Percentiles rank a stretch among this genome's conserved stretches.
phyloP scores from a whole-genome alignment of 805 yeast species.

The Candida glaebosa region DNA sequence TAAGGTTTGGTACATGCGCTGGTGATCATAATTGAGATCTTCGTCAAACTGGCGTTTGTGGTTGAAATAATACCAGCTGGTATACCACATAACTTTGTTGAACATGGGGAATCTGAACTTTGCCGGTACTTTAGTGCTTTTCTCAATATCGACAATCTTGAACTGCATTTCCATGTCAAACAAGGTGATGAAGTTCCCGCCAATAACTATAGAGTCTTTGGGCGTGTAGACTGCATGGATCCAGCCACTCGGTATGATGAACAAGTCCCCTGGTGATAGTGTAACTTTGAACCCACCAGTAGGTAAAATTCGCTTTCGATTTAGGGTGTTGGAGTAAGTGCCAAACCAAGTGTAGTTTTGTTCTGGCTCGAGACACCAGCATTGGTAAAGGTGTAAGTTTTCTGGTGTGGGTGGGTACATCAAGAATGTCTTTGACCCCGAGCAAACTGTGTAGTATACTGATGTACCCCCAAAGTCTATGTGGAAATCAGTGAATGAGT shows the following conservation, averaged over 20 bases:
- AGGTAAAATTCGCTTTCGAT: conserved; percentile 27
- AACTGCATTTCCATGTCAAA: conserved; percentile 62
- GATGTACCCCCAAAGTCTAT: conserved; percentile 91
- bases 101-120: conserved; percentile 79
- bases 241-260: conserved; percentile 90
- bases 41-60: conserved; percentile 19
- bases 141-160: conserved; percentile 59
- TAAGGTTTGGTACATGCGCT: neutral
- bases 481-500: conserved; percentile 86
- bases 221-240: conserved; percentile 89
- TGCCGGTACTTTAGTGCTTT: conserved; percentile 65
- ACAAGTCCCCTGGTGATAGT: conserved; percentile 62
- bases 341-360: conserved; percentile 68
- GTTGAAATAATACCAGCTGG: conserved; percentile 45
- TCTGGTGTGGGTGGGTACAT: conserved; percentile 72
- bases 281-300: conserved; percentile 50
- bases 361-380: conserved; percentile 68
- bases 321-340: conserved; percentile 35
- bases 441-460: conserved; percentile 78
- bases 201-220: conserved; percentile 73
- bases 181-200: conserved; percentile 80
- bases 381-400: conserved; percentile 58
- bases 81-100: conserved; percentile 64
- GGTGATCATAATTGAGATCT: conserved; percentile 13
- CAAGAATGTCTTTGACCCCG: conserved; percentile 72